Evolutionary conservation across 75 land plant genomes (phyloP).

Genomic region (Azolla pinnata): DNA sequence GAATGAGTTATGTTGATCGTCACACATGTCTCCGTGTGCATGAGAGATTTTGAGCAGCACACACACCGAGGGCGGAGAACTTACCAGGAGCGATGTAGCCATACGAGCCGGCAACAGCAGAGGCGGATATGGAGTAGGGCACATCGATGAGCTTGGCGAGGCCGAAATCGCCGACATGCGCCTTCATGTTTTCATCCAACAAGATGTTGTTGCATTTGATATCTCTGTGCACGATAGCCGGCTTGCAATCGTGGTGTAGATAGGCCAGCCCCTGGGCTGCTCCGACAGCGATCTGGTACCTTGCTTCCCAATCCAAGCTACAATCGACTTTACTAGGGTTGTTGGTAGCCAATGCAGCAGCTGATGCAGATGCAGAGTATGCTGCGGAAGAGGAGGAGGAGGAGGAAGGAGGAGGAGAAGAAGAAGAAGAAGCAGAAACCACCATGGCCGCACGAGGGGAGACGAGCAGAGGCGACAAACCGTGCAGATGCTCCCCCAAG

Average conservation of each 20-base stretch:
- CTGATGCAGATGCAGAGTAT: too few relatives aligned
- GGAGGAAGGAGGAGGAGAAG: too few relatives aligned
- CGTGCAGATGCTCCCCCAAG: slow-evolving; percentile 45
- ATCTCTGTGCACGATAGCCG: slow-evolving; percentile 60
- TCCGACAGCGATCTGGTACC: slow-evolving; percentile 46
- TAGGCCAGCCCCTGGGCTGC: slow-evolving; percentile 62
- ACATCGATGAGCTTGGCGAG: slow-evolving; percentile 47
- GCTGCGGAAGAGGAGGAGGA: too few relatives aligned
- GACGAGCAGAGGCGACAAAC: slow-evolving; percentile 26
- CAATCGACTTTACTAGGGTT: too few relatives aligned
- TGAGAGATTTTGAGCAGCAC: neutral
- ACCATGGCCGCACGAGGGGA: too few relatives aligned
- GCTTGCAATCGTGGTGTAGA: slow-evolving; percentile 60
- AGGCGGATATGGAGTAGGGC: neutral
- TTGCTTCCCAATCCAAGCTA: slow-evolving; percentile 36
- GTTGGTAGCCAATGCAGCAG: too few relatives aligned
- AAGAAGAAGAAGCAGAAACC: too few relatives aligned
- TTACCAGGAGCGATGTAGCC: slow-evolving; percentile 94
- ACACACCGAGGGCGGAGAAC: neutral
- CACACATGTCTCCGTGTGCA: too few relatives aligned
- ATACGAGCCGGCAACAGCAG: slow-evolving; percentile 53
- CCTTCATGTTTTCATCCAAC: slow-evolving; percentile 45
- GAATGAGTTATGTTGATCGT: too few relatives aligned
- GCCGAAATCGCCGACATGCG: slow-evolving; percentile 59
- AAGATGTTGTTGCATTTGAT: slow-evolving; percentile 61